Evolutionary conservation across 2,329 filamentous ascomycete genomes (phyloP).

Genomic region (Diaporthe helianthi): DNA sequence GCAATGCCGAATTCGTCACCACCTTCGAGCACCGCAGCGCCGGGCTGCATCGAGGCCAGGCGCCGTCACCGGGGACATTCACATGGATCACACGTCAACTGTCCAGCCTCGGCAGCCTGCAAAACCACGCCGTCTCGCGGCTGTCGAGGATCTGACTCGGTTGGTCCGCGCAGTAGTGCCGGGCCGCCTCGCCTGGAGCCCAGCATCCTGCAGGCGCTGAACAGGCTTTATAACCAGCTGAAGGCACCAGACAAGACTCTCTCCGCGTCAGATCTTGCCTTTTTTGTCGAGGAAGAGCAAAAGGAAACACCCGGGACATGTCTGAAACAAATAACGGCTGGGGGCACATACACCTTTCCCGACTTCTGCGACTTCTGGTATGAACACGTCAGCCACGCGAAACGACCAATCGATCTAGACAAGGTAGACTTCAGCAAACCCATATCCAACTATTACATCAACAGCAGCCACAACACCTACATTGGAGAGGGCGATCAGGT

Average conservation of each 20-base stretch:
- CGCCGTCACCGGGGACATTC: slow-evolving; percentile 27
- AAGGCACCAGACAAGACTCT: slow-evolving; percentile 20
- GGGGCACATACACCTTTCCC: slow-evolving; percentile 51
- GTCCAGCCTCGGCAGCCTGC: slow-evolving; percentile 10
- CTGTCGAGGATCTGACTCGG: not conserved
- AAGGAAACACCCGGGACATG: not conserved
- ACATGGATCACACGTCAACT: slow-evolving; percentile 18
- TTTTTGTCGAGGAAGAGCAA: slow-evolving; percentile 22
- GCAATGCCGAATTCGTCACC: not conserved
- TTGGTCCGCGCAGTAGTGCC: not conserved
- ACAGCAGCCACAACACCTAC: slow-evolving; percentile 94
- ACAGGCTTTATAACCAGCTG: slow-evolving; percentile 26
- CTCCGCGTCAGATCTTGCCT: slow-evolving; percentile 10
- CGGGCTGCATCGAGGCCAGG: slow-evolving; percentile 9
- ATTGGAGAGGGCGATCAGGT: slow-evolving; percentile 83
- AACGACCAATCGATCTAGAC: slow-evolving; percentile 48
- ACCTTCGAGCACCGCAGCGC: not conserved
- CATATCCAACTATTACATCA: slow-evolving; percentile 91
- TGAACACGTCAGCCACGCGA: slow-evolving; percentile 50
- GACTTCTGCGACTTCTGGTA: slow-evolving; percentile 60
- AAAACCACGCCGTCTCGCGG: not conserved
- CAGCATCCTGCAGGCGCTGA: slow-evolving; percentile 24
- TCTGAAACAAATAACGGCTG: slow-evolving; percentile 41
- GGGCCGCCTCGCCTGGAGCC: not conserved
- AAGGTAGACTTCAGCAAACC: slow-evolving; percentile 68